phyloP scores from a whole-genome alignment of 345 rosid species.

The Eutrema japonicum region DNA sequence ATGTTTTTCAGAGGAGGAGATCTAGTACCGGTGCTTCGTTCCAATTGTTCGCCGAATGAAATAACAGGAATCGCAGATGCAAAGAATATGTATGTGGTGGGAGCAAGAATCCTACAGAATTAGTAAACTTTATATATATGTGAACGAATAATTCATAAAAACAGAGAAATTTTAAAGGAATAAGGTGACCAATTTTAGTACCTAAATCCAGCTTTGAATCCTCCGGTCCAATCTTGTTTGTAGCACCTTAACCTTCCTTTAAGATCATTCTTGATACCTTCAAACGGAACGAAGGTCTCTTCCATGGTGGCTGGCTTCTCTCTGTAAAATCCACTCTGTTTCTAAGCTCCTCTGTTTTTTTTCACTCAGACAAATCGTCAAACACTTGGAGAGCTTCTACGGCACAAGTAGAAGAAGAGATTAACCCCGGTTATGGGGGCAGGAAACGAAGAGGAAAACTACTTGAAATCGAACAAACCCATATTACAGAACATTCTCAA shows the following conservation, averaged over 20 bases:
- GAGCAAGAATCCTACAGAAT: constrained; percentile 80
- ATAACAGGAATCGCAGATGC: constrained; percentile 98
- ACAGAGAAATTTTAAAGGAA: background rate
- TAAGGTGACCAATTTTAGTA: constrained; percentile 10
- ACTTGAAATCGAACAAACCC: constrained; percentile 35
- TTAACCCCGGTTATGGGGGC: background rate
- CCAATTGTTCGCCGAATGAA: constrained; percentile 94
- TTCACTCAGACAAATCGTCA: constrained; percentile 30
- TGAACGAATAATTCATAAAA: background rate
- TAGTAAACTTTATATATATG: background rate
- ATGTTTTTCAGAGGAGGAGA: background rate
- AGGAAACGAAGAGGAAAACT: constrained; percentile 4
- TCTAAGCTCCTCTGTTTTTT: constrained; percentile 29
- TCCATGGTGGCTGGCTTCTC: constrained; percentile 55
- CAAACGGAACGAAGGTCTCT: constrained; percentile 84
- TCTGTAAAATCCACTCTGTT: constrained; percentile 29
- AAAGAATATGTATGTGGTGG: constrained; percentile 94
- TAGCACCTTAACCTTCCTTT: constrained; percentile 82
- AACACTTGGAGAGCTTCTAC: constrained; percentile 36
- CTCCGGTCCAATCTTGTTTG: constrained; percentile 92
- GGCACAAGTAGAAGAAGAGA: background rate
- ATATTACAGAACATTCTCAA: constrained; percentile 27
- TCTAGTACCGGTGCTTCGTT: constrained; percentile 82
- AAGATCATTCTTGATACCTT: constrained; percentile 86
- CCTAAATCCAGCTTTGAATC: constrained; percentile 83